Conservation (phyloP, 176 grass and related monocot species). For the Otatea glauca region DNA sequence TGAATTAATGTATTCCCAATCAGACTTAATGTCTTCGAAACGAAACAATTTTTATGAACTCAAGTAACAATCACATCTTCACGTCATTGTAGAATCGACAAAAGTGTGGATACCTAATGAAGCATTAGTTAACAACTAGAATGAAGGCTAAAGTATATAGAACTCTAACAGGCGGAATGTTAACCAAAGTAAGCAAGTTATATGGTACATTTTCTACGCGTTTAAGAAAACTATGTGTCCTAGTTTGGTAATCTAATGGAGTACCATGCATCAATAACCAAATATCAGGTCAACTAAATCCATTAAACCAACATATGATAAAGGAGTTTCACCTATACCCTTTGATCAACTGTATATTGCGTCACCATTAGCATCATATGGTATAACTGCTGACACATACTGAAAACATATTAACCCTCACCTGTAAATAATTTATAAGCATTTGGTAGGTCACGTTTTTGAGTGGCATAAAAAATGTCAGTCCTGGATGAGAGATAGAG, state of each 20-base stretch:
- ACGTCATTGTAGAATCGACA: not conserved
- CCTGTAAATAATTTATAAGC: conserved; percentile 85
- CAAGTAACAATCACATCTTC: not conserved
- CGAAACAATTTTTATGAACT: not conserved
- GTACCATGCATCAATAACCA: conserved; percentile 17
- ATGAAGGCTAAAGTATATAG: not conserved
- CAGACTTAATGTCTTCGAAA: not conserved
- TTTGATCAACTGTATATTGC: not conserved
- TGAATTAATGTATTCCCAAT: not conserved
- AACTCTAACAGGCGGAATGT: not conserved
- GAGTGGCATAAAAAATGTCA: conserved; percentile 88
- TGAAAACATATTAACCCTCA: conserved; percentile 1
- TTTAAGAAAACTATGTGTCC: conserved; percentile 6
- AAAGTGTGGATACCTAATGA: not conserved
- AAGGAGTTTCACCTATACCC: not conserved
- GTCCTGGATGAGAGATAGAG: conserved; percentile 85
- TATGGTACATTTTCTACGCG: not conserved
- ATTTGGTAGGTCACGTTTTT: conserved; percentile 86
- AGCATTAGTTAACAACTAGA: not conserved
- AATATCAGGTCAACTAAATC: not conserved
- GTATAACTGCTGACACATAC: conserved; percentile 1
- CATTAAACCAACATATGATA: not conserved
- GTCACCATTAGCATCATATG: not conserved
- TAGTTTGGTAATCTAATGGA: conserved; percentile 12
- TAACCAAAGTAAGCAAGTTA: not conserved